Percentiles rank a stretch among this genome's conserved stretches.
phyloP scores from a whole-genome alignment of 2,329 filamentous ascomycete genomes.

The Alternaria conjuncta region DNA sequence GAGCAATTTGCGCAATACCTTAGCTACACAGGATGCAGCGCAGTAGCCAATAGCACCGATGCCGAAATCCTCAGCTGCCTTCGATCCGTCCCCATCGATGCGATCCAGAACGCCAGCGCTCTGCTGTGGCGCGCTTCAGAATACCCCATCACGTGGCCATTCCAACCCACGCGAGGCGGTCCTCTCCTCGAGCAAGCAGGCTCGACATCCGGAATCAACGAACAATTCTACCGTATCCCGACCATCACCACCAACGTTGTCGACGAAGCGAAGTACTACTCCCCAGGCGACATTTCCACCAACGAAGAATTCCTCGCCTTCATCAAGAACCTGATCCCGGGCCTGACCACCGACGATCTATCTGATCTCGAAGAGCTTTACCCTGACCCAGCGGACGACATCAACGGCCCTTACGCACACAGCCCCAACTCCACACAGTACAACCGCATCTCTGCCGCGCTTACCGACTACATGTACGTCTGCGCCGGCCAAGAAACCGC shows the following conservation, averaged over 20 bases:
- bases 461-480: constrained; percentile 55
- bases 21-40: constrained; percentile 21
- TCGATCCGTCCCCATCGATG: constrained; percentile 43
- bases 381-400: constrained; percentile 32
- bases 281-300: constrained; percentile 35
- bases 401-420: constrained; percentile 44
- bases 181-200: constrained; percentile 54
- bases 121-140: constrained; percentile 44
- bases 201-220: constrained; percentile 38
- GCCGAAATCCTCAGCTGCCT: constrained; percentile 47
- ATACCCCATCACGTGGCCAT: constrained; percentile 54
- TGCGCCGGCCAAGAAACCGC: constrained; percentile 56
- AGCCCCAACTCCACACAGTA: constrained; percentile 55
- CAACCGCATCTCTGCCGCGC: constrained; percentile 51
- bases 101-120: constrained; percentile 47
- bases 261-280: constrained; percentile 38
- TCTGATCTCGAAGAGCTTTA: constrained; percentile 24
- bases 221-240: constrained; percentile 34
- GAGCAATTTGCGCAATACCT: constrained; percentile 31
- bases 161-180: constrained; percentile 53
- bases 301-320: constrained; percentile 44
- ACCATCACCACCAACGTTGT: constrained; percentile 42
- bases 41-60: constrained; percentile 32
- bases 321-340: constrained; percentile 30
- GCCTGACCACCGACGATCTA: constrained; percentile 22